A percentile compares a stretch with the other conserved stretches of the same genome.
Conservation (phyloP, 257 asterid genomes). For the Plectranthus barbatus region DNA sequence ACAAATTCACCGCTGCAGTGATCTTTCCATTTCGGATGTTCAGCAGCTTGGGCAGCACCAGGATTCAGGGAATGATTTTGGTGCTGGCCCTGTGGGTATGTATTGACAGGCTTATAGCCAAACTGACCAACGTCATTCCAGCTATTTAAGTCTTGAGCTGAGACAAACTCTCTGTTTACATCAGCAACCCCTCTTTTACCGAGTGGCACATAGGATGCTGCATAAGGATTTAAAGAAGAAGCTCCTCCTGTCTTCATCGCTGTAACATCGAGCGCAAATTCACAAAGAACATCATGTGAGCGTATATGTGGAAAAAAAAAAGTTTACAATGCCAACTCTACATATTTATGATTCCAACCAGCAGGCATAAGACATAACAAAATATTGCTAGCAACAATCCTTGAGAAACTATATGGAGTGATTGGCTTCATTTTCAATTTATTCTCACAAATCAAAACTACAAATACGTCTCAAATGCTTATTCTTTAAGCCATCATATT, state of each 20-base stretch:
- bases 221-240: constrained; percentile 72
- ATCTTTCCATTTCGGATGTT: constrained; percentile 28
- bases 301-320: neutral
- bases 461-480: too few relatives aligned
- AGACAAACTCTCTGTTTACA: constrained; percentile 22
- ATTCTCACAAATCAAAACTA: neutral
- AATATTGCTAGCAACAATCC: neutral
- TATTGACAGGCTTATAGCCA: constrained; percentile 32
- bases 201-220: constrained; percentile 73
- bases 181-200: constrained; percentile 43
- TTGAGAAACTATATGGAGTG: neutral
- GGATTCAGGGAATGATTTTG: constrained; percentile 12
- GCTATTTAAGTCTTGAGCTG: constrained; percentile 19
- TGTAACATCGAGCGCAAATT: constrained; percentile 15
- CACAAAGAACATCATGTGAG: neutral
- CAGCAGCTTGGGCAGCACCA: constrained; percentile 22
- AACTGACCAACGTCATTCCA: constrained; percentile 32
- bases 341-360: neutral
- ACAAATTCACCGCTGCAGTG: constrained; percentile 25
- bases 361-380: neutral
- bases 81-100: constrained; percentile 22
- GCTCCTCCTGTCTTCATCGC: constrained; percentile 60
- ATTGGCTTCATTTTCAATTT: neutral
- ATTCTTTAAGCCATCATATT: neutral
- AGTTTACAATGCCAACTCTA: neutral